phyloP scores from a whole-genome alignment of 768 basidiomycete species.

The Pleurotus eryngii region DNA sequence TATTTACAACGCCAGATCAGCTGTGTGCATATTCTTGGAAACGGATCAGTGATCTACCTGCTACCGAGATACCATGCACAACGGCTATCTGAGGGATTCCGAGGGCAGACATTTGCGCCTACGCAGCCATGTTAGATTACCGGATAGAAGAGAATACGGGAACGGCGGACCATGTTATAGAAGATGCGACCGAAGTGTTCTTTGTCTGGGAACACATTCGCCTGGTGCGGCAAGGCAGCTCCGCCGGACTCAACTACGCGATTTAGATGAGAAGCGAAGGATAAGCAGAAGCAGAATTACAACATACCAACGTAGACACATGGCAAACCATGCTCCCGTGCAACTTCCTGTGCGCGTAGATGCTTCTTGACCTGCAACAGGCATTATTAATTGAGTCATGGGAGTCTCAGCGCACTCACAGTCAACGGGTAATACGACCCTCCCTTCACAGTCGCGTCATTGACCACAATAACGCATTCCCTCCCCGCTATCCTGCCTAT shows the following conservation, averaged over 20 bases:
- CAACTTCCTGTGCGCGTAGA: conserved; percentile 89
- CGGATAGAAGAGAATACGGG: too few relatives aligned
- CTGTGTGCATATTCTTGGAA: background rate
- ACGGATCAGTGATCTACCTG: conserved; percentile 41
- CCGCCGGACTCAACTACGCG: conserved; percentile 86
- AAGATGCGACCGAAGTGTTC: conserved; percentile 96
- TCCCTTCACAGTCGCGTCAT: conserved; percentile 92
- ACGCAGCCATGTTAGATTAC: background rate
- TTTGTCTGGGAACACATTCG: conserved; percentile 89
- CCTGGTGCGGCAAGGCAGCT: conserved; percentile 88
- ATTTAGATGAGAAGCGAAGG: background rate
- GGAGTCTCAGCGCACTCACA: conserved; percentile 29
- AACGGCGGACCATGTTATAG: conserved; percentile 81
- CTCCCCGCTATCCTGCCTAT: conserved; percentile 73
- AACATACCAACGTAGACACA: conserved; percentile 87
- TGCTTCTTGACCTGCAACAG: conserved; percentile 83
- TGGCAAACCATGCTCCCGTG: conserved; percentile 84
- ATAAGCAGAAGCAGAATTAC: background rate
- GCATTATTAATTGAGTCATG: background rate
- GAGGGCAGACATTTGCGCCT: conserved; percentile 92
- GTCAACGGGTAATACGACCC: conserved; percentile 91
- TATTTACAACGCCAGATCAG: conserved; percentile 20
- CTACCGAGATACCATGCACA: conserved; percentile 93
- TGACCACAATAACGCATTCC: conserved; percentile 89
- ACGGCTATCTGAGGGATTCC: conserved; percentile 90